phyloP scores from a whole-genome alignment of 2,329 filamentous ascomycete species.

The Cordyceps cateniannulata region DNA sequence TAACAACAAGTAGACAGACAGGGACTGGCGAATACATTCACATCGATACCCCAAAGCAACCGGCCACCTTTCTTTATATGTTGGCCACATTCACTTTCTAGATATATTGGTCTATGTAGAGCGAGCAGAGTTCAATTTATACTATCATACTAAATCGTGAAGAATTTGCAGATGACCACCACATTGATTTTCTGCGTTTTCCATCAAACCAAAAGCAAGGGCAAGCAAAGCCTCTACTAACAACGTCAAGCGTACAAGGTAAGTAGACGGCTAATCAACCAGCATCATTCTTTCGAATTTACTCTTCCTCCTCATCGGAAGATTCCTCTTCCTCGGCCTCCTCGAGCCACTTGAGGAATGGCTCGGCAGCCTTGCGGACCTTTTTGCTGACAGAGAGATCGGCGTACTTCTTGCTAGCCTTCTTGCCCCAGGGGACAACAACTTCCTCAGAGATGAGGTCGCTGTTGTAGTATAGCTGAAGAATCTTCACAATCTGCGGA shows the following conservation, averaged over 20 bases:
- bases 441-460: slow-evolving; percentile 86
- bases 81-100: not conserved
- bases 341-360: slow-evolving; percentile 90
- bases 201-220: not conserved
- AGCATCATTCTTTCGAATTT: not conserved
- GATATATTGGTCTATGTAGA: not conserved
- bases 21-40: not conserved
- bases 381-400: slow-evolving; percentile 85
- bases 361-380: slow-evolving; percentile 89
- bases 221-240: not conserved
- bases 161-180: not conserved
- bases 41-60: not conserved
- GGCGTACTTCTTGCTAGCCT: slow-evolving; percentile 98
- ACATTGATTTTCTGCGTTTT: slow-evolving; percentile 10
- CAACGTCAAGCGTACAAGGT: not conserved
- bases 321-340: slow-evolving; percentile 72
- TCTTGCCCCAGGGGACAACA: slow-evolving; percentile 83
- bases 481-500: slow-evolving; percentile 73
- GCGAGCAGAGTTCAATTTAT: not conserved
- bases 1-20: not conserved
- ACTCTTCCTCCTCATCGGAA: slow-evolving; percentile 46
- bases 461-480: slow-evolving; percentile 84
- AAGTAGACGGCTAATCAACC: not conserved
- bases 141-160: not conserved
- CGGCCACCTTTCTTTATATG: no score